Evolutionary conservation across 2,329 filamentous ascomycete genomes (phyloP).

Genomic region (Fusarium napiforme): DNA sequence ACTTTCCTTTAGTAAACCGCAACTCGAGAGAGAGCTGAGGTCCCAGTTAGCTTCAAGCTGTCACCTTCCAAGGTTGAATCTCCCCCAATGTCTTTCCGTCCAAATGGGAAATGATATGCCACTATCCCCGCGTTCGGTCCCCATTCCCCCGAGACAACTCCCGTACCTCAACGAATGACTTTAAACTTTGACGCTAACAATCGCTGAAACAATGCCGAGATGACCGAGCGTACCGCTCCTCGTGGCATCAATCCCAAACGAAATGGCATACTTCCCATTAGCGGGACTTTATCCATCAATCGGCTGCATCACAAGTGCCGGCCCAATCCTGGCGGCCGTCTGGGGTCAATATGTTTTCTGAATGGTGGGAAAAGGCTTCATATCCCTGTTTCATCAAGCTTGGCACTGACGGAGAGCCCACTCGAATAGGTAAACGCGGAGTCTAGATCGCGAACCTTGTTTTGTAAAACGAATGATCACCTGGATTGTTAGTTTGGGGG

Average conservation of each 20-base stretch:
- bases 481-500: not conserved
- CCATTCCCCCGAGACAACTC: not conserved
- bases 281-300: constrained; percentile 27
- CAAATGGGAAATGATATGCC: constrained; percentile 5
- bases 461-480: constrained; percentile 18
- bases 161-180: not conserved
- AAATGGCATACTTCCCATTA: not conserved
- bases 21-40: not conserved
- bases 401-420: not conserved
- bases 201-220: not conserved
- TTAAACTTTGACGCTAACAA: not conserved
- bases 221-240: not conserved
- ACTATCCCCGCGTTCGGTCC: constrained; percentile 10
- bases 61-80: not conserved
- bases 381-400: constrained; percentile 7
- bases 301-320: constrained; percentile 6
- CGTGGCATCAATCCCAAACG: not conserved
- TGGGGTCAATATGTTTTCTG: not conserved
- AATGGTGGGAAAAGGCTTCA: constrained; percentile 31
- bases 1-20: not conserved
- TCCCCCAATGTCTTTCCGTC: not conserved
- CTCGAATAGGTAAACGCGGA: constrained; percentile 29
- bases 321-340: not conserved
- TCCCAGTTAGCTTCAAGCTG: not conserved
- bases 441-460: constrained; percentile 3